These are phyloP conservation scores for Parathielavia appendiculata DNA, from an alignment of 495 filamentous ascomycete genomes.

Conservation along the genomic window DNA sequence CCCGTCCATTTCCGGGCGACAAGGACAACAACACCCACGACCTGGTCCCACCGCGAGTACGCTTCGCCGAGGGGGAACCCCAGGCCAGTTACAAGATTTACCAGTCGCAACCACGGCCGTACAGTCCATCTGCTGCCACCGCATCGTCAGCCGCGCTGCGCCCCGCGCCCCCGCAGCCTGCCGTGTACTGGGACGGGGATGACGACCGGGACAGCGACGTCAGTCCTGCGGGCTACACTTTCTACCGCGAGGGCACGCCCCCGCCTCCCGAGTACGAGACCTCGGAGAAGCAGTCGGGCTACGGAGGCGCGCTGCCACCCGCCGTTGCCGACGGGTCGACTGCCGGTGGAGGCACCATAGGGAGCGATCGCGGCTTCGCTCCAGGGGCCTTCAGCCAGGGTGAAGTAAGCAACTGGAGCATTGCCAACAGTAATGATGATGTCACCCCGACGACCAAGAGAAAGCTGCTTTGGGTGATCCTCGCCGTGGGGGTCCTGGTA, in stretches of 20 bases:
- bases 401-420: constrained; percentile 11
- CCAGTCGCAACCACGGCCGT: constrained; percentile 5
- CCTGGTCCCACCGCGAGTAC: constrained; percentile 20
- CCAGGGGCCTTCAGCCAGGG: neutral
- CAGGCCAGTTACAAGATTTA: constrained; percentile 11
- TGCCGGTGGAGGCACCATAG: neutral
- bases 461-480: constrained; percentile 30
- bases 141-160: neutral
- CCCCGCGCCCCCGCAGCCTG: constrained; percentile 6
- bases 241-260: constrained; percentile 37
- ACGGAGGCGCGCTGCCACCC: neutral
- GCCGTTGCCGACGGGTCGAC: constrained; percentile 4
- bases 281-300: constrained; percentile 18
- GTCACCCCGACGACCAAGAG: constrained; percentile 20
- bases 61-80: constrained; percentile 26
- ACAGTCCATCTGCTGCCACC: constrained; percentile 3
- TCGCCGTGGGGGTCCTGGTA: constrained; percentile 24
- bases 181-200: constrained; percentile 30
- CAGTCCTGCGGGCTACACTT: constrained; percentile 29
- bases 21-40: constrained; percentile 9
- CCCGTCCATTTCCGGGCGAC: constrained; percentile 12
- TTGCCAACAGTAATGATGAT: constrained; percentile 3
- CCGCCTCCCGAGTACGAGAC: constrained; percentile 25
- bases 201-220: constrained; percentile 19
- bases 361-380: constrained; percentile 11